Percentiles rank a stretch among this genome's conserved stretches.
Conservation (phyloP, 192 early-diverging fungal genomes). For the Coemansia sp. region DNA sequence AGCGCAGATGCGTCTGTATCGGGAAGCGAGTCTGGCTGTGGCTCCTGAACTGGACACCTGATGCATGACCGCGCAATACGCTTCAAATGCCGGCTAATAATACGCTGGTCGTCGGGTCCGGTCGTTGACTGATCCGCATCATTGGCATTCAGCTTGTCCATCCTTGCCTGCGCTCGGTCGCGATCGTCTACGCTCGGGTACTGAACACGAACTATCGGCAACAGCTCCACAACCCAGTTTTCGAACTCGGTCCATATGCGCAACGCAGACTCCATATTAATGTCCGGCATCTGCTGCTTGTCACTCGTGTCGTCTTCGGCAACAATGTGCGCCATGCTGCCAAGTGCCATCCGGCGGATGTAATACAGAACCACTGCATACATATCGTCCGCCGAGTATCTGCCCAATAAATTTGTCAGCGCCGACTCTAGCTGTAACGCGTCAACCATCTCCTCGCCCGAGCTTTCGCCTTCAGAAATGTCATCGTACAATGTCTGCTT, state of each 20-base stretch:
- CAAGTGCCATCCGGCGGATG: conserved; percentile 9
- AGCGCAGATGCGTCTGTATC: neutral
- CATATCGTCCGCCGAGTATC: conserved; percentile 3
- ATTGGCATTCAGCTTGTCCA: neutral
- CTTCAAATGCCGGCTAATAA: neutral
- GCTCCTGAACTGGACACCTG: neutral
- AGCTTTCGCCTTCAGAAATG: neutral
- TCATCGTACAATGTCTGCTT: neutral
- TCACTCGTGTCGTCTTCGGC: neutral
- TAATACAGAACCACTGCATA: neutral
- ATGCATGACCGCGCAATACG: conserved; percentile 2
- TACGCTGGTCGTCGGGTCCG: neutral
- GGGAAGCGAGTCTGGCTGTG: neutral
- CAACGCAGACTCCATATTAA: conserved; percentile 13
- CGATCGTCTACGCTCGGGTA: neutral
- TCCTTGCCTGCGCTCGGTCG: neutral
- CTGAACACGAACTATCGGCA: neutral
- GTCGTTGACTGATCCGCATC: too few relatives aligned
- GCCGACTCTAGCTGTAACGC: neutral
- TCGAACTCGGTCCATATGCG: conserved; percentile 31
- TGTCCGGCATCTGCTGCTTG: neutral
- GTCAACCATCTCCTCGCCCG: neutral
- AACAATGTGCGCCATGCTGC: neutral
- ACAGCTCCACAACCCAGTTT: conserved; percentile 9
- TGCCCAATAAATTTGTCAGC: neutral